phyloP scores from a whole-genome alignment of 306 rosid genomes.

The Vachellia pachyceras region DNA sequence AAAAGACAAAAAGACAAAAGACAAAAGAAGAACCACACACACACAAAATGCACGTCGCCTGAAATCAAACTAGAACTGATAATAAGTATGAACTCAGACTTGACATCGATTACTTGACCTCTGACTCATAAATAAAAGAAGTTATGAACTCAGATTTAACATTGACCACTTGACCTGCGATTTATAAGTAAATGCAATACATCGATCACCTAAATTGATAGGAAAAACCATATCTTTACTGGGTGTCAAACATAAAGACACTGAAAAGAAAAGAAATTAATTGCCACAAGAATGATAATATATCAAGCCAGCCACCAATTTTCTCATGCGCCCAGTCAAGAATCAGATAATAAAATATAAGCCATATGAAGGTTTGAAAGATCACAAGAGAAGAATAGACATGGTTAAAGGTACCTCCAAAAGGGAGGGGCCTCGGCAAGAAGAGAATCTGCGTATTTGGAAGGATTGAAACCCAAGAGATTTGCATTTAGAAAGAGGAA shows the following conservation, averaged over 20 bases:
- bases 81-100: not conserved
- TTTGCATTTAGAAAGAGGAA: constrained; percentile 46
- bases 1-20: too few species aligned
- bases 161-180: too few species aligned
- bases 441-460: constrained; percentile 50
- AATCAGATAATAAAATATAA: constrained; percentile 6
- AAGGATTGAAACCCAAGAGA: constrained; percentile 35
- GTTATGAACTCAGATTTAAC: not conserved
- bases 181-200: too few species aligned
- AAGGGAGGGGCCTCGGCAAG: constrained; percentile 46
- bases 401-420: constrained; percentile 47
- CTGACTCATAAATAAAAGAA: not conserved
- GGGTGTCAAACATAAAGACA: constrained; percentile 12
- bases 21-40: not conserved
- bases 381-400: constrained; percentile 5
- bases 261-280: constrained; percentile 4
- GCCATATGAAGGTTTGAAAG: constrained; percentile 13
- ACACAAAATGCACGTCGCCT: not conserved
- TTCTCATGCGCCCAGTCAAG: constrained; percentile 39
- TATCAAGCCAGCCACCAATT: not conserved
- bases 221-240: constrained; percentile 1
- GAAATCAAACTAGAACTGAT: not conserved
- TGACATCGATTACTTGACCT: not conserved
- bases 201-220: not conserved
- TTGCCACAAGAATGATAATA: not conserved